Base-by-base conservation (phyloP, 371 early-diverging fungal genomes). In the Syncephalastrum sp. region DNA sequence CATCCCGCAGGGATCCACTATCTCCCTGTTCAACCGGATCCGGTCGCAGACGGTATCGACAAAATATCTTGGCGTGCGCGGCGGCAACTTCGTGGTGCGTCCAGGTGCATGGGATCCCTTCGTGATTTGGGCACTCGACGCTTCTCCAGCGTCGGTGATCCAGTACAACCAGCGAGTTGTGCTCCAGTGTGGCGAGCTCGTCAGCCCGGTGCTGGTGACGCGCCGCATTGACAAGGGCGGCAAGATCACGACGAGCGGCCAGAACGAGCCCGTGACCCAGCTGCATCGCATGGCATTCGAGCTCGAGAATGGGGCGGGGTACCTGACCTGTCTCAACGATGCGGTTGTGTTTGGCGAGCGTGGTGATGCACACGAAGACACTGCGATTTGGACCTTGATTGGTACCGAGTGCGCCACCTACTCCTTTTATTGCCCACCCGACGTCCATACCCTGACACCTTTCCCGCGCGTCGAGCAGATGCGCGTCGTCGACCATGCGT, bases 281-380 rank as follows among this genome's bases (percentile, higher is more conserved):
- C 74, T 94, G 42, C 92, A 94, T 75, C 91, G 91, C 70, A 84
- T 93, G 5, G 89, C 91, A 1, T 86, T 93, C 63, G 85, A 92
- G 73, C 72, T 90, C 53, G 73, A 74, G 14, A 67, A 72, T 25
- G 64, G 29, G 7, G 56, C 48, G 2, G 19, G 17, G 45, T 91
- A 89, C 29, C 59, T 91, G 24, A 84, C 90, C 12, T 91, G 91
- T 58, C 68, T 89, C 43, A 83, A 85, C 42, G 91, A 91, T 65
- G 75, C 87, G 10, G 91, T 89, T 10, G 89, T 88, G 1, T 81
- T 79, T 24, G 83, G 82, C 23, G 84, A 82, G 13, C 83, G 82
- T 50, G 56, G 6, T 12, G 53, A 66, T 8, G 59, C 64, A 0
- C 44, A 54, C 17, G 38, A 43, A 7, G 68, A 65, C 23, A 63